Evolutionary conservation across 805 yeast species (phyloP).

Genomic region (Lipomyces lipofer): DNA sequence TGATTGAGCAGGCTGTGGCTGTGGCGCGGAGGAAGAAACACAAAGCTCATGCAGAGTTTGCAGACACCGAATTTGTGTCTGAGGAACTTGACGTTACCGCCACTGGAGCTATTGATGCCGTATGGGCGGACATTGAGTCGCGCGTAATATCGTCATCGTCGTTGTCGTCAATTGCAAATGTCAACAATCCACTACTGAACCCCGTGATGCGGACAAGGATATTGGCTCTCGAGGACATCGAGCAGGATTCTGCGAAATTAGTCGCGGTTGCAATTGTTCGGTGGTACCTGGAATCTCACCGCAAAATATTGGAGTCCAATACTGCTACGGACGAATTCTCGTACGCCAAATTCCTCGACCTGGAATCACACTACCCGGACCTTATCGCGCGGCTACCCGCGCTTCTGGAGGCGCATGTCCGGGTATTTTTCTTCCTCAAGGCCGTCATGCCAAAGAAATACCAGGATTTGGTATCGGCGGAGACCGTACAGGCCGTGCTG

Average conservation of each 20-base stretch:
- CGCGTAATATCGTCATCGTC: slow-evolving; percentile 1
- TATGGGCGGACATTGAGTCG: slow-evolving; percentile 15
- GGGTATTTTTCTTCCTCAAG: slow-evolving; percentile 17
- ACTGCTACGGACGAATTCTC: background rate
- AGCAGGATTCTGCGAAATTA: slow-evolving; percentile 54
- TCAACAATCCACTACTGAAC: slow-evolving; percentile 16
- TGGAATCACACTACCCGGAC: slow-evolving; percentile 25
- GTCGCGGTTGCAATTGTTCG: slow-evolving; percentile 41
- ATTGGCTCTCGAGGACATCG: slow-evolving; percentile 54
- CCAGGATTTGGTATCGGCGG: slow-evolving; percentile 43
- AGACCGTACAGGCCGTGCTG: slow-evolving; percentile 47
- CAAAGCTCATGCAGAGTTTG: background rate
- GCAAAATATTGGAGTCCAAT: too few relatives aligned
- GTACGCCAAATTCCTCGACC: slow-evolving; percentile 6
- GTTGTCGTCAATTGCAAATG: too few relatives aligned
- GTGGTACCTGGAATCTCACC: slow-evolving; percentile 20
- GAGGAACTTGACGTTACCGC: slow-evolving; percentile 11
- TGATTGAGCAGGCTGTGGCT: slow-evolving; percentile 41
- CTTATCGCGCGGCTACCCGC: slow-evolving; percentile 18
- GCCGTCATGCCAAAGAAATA: slow-evolving; percentile 10
- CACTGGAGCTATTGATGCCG: slow-evolving; percentile 3
- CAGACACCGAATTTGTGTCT: slow-evolving; percentile 25
- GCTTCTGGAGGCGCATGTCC: slow-evolving; percentile 22
- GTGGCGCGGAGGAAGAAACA: slow-evolving; percentile 19
- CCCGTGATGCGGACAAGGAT: slow-evolving; percentile 32